Conservation (phyloP, 2,329 filamentous ascomycete species). For the Tolypocladium tundrense region DNA sequence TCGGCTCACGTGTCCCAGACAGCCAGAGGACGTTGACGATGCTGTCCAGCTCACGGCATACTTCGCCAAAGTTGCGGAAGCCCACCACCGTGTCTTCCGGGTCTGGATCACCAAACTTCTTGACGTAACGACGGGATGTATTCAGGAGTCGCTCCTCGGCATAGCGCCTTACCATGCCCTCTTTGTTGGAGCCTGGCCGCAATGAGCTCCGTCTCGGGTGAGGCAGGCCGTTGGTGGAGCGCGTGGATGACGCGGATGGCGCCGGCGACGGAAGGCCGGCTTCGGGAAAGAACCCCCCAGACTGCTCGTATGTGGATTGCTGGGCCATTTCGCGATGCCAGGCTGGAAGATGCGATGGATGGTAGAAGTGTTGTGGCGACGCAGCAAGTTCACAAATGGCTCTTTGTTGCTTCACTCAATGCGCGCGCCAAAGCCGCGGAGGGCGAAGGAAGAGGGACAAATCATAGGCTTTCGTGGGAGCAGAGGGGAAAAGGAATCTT, state of each 20-base stretch:
- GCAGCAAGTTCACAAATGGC: neutral
- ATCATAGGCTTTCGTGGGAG: neutral
- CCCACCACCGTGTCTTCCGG: slow-evolving; percentile 38
- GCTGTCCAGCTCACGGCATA: slow-evolving; percentile 63
- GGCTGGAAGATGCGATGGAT: neutral
- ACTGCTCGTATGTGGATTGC: slow-evolving; percentile 9
- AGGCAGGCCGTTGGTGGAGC: slow-evolving; percentile 33
- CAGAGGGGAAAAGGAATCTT: neutral
- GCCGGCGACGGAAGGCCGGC: slow-evolving; percentile 42
- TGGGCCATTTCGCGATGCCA: neutral
- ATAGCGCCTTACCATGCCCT: slow-evolving; percentile 48
- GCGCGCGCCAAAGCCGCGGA: neutral
- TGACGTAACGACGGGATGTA: slow-evolving; percentile 48
- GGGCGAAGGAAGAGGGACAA: neutral
- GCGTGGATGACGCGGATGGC: slow-evolving; percentile 36
- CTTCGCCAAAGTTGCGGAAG: slow-evolving; percentile 54
- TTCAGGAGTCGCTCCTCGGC: slow-evolving; percentile 42
- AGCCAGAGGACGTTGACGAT: slow-evolving; percentile 78
- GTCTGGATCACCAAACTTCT: slow-evolving; percentile 41
- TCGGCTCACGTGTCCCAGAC: slow-evolving; percentile 65
- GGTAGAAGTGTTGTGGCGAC: neutral
- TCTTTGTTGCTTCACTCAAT: neutral
- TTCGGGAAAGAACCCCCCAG: slow-evolving; percentile 42
- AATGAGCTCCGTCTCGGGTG: slow-evolving; percentile 44
- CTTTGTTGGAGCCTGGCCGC: slow-evolving; percentile 46